phyloP scores from a whole-genome alignment of 768 basidiomycete species.

The Boletus eberwhitei region DNA sequence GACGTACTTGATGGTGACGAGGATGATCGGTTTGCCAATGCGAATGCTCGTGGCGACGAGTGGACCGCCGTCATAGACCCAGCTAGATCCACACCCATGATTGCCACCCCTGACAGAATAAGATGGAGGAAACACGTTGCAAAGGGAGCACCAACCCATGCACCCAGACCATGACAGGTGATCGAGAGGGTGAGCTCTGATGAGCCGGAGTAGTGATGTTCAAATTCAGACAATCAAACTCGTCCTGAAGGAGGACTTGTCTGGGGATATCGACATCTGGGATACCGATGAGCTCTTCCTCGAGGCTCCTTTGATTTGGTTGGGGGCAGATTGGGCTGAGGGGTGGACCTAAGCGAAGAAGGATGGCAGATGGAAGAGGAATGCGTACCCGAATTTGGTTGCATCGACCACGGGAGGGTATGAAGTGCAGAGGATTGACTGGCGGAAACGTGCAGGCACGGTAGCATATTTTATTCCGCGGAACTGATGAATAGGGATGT shows the following conservation, averaged over 20 bases:
- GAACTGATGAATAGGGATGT: constrained; percentile 62
- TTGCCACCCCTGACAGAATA: constrained; percentile 56
- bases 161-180: constrained; percentile 85
- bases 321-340: constrained; percentile 77
- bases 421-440: constrained; percentile 57
- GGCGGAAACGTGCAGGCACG: constrained; percentile 72
- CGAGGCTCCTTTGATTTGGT: constrained; percentile 42
- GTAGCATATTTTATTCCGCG: constrained; percentile 76
- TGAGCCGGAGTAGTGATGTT: constrained; percentile 75
- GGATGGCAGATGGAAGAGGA: constrained; percentile 5
- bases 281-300: constrained; percentile 63
- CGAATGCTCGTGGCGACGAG: constrained; percentile 66
- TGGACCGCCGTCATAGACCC: constrained; percentile 73
- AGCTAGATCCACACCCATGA: constrained; percentile 69
- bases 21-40: constrained; percentile 60
- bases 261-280: constrained; percentile 49
- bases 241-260: constrained; percentile 59
- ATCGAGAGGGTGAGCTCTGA: constrained; percentile 45
- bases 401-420: constrained; percentile 62
- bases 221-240: constrained; percentile 77
- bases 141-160: constrained; percentile 57
- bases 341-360: constrained; percentile 1
- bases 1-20: constrained; percentile 75
- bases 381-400: constrained; percentile 59
- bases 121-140: constrained; percentile 15